These are phyloP conservation scores for Thymus mandschuricus DNA, from an alignment of 257 asterid species.

Conservation along the genomic window DNA sequence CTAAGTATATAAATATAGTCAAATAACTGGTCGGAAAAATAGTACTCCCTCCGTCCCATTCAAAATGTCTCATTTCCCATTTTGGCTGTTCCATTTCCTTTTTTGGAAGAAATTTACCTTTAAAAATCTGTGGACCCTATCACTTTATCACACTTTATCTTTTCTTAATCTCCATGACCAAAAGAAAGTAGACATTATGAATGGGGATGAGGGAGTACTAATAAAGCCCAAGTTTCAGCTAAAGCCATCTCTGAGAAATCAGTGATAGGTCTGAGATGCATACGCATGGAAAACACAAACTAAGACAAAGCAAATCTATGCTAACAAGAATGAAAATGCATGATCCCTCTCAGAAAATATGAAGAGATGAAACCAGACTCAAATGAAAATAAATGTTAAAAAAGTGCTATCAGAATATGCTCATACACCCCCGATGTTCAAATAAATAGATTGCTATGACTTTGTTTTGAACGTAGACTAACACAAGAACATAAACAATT, in stretches of 20 bases:
- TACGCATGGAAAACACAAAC: conserved; percentile 4
- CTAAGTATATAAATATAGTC: conserved; percentile 13
- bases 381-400: conserved; percentile 14
- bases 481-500: background rate
- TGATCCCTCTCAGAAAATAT: conserved; percentile 10
- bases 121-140: too few relatives aligned
- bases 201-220: background rate
- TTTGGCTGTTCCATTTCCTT: too few relatives aligned
- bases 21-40: conserved; percentile 8
- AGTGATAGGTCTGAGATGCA: background rate
- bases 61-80: too few relatives aligned
- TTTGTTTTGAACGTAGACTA: conserved; percentile 5
- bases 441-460: background rate
- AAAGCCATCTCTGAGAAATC: background rate
- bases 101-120: too few relatives aligned
- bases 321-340: conserved; percentile 1
- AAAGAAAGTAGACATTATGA: too few relatives aligned
- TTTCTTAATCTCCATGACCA: too few relatives aligned
- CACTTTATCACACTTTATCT: too few relatives aligned
- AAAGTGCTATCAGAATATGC: conserved; percentile 1
- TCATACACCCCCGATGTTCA: background rate
- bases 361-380: conserved; percentile 15
- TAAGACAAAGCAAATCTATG: conserved; percentile 14
- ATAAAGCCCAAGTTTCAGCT: conserved; percentile 6
- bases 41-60: too few relatives aligned